Conservation (phyloP, 352 stramenopile species). For the Phytopythium cucurbitacearum region DNA sequence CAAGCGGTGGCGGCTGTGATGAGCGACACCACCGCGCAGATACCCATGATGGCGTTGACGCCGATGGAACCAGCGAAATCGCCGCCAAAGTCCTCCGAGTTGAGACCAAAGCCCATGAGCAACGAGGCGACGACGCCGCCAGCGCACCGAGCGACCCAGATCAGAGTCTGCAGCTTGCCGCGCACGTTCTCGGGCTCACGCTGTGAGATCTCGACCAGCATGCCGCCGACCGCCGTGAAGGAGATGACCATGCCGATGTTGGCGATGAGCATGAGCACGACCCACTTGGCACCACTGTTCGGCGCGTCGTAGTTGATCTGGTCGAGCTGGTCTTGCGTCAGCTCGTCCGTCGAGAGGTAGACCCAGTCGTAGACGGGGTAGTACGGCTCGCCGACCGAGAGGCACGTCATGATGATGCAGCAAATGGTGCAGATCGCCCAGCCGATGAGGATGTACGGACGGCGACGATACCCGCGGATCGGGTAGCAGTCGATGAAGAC, state of each 20-base stretch:
- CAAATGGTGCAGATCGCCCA: constrained; percentile 25
- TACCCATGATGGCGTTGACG: constrained; percentile 20
- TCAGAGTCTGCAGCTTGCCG: constrained; percentile 24
- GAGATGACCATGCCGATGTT: constrained; percentile 58
- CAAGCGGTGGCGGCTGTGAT: constrained; percentile 18
- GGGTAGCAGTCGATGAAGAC: constrained; percentile 31
- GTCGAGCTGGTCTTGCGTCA: constrained; percentile 11
- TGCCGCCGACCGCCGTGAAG: constrained; percentile 47
- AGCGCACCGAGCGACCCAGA: constrained; percentile 24
- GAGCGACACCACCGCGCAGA: constrained; percentile 15
- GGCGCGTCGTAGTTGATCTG: constrained; percentile 22
- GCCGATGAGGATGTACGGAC: constrained; percentile 23
- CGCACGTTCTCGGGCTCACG: constrained; percentile 21
- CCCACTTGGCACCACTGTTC: constrained; percentile 25
- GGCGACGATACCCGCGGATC: constrained; percentile 33
- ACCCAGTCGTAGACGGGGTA: constrained; percentile 18
- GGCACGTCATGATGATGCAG: constrained; percentile 16
- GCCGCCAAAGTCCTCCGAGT: constrained; percentile 23
- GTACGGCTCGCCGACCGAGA: constrained; percentile 18
- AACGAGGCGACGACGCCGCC: constrained; percentile 18
- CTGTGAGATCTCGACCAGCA: constrained; percentile 34
- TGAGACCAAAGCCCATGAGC: constrained; percentile 28
- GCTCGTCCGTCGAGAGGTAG: constrained; percentile 2
- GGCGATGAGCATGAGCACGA: constrained; percentile 50
- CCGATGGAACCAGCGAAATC: constrained; percentile 23